A percentile compares a stretch with the other conserved stretches of the same genome.
Conservation (phyloP, 2,329 filamentous ascomycete genomes). For the Ceratocystis huliohia region DNA sequence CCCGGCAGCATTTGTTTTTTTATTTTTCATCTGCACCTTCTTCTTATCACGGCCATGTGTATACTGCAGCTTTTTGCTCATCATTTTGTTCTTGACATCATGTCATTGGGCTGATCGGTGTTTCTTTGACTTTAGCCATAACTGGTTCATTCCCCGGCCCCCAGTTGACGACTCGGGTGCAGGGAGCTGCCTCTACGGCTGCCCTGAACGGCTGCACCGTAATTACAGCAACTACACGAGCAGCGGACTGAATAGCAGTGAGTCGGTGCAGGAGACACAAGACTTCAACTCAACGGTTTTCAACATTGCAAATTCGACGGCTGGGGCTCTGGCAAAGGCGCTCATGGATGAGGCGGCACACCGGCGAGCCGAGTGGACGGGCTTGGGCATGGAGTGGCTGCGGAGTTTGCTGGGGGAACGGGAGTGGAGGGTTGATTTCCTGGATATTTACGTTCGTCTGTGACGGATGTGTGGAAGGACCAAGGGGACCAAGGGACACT, state of each 20-base stretch:
- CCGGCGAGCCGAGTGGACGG: conserved; percentile 53
- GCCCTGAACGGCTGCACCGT: background rate
- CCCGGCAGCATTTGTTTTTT: conserved; percentile 71
- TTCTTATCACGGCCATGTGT: conserved; percentile 93
- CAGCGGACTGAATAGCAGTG: background rate
- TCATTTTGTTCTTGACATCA: conserved; percentile 85
- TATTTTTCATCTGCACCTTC: conserved; percentile 87
- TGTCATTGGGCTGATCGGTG: conserved; percentile 82
- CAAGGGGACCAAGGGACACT: background rate
- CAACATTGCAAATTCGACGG: conserved; percentile 55
- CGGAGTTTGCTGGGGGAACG: conserved; percentile 66
- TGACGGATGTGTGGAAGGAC: conserved; percentile 30
- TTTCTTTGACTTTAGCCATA: conserved; percentile 82
- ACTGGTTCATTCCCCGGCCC: conserved; percentile 81
- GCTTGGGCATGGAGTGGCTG: conserved; percentile 74
- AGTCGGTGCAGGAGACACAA: conserved; percentile 24
- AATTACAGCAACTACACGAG: conserved; percentile 24
- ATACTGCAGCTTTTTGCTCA: conserved; percentile 91
- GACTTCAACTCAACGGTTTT: conserved; percentile 38
- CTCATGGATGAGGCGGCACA: conserved; percentile 50
- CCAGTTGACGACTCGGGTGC: conserved; percentile 21
- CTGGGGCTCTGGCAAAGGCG: conserved; percentile 51
- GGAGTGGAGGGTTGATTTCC: conserved; percentile 83
- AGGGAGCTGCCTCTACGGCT: conserved; percentile 19
- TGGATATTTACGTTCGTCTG: conserved; percentile 74